Conservation (phyloP, 768 basidiomycete species). For the Lentinus brumalis region DNA sequence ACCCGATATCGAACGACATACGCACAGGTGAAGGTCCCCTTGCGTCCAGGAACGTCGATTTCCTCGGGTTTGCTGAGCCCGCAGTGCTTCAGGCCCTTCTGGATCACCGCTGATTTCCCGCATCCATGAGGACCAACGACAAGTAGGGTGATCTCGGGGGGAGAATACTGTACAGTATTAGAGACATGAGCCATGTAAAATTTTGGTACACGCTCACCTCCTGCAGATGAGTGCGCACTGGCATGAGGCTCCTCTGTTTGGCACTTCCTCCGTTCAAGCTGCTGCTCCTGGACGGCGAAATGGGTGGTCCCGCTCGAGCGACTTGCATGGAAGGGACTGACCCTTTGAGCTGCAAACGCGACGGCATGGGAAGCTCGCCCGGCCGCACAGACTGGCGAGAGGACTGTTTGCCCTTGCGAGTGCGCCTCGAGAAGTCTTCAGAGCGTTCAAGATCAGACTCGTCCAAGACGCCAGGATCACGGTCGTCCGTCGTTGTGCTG, state of each 20-base stretch:
- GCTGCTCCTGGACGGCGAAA: constrained; percentile 28
- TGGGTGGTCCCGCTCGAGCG: constrained; percentile 19
- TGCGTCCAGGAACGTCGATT: constrained; percentile 18
- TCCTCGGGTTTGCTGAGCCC: constrained; percentile 40
- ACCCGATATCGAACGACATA: constrained; percentile 31
- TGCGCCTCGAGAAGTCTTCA: constrained; percentile 23
- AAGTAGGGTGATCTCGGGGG: constrained; percentile 56
- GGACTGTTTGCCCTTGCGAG: constrained; percentile 31
- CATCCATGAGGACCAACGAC: constrained; percentile 79
- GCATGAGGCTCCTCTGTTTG: constrained; percentile 25
- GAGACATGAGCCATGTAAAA: neutral
- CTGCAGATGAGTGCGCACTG: constrained; percentile 30
- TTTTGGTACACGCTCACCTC: constrained; percentile 16
- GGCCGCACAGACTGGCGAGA: constrained; percentile 23
- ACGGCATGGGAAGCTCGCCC: constrained; percentile 35
- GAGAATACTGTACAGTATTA: constrained; percentile 1
- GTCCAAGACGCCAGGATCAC: constrained; percentile 21
- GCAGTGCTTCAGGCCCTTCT: constrained; percentile 70
- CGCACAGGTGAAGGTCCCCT: constrained; percentile 29
- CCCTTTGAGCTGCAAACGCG: constrained; percentile 28
- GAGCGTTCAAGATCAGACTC: constrained; percentile 31
- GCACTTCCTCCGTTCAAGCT: constrained; percentile 26
- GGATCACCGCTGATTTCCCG: constrained; percentile 85
- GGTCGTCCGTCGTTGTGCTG: constrained; percentile 41
- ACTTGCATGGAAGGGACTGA: constrained; percentile 25